These are phyloP conservation scores for Oryza glumipatula DNA, from an alignment of 176 grass and related monocot species.

Conservation along the genomic window DNA sequence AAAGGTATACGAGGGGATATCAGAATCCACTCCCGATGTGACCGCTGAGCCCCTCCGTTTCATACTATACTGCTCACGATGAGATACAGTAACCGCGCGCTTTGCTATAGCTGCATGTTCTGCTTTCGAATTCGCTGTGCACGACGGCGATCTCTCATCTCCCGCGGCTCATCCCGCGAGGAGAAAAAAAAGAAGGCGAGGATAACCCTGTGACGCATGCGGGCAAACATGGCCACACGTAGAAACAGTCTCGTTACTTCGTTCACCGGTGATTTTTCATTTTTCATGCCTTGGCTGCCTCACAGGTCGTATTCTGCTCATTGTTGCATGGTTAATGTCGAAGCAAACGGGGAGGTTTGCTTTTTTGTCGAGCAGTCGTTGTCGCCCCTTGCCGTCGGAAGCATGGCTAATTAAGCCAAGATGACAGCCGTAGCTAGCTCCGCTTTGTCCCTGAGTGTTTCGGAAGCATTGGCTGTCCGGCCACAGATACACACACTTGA, in stretches of 20 bases:
- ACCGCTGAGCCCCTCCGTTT: not conserved
- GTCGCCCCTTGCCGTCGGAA: conserved; percentile 26
- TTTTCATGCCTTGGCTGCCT: not conserved
- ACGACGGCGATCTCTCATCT: not conserved
- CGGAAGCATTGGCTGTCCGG: not conserved
- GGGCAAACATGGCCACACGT: not conserved
- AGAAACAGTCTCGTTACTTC: not conserved
- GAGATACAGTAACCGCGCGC: not conserved
- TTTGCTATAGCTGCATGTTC: not conserved
- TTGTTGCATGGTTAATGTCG: not conserved
- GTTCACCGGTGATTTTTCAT: not conserved
- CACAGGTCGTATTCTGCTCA: conserved; percentile 19
- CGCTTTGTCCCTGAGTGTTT: not conserved
- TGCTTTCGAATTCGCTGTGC: not conserved
- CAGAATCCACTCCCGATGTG: not conserved
- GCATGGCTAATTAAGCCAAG: not conserved
- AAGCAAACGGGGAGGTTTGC: not conserved
- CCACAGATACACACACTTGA: not conserved
- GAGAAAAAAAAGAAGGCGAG: not conserved
- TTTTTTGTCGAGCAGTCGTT: conserved; percentile 4
- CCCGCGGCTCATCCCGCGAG: not conserved
- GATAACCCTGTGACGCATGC: no score
- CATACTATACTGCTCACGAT: not conserved
- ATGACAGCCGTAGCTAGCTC: not conserved
- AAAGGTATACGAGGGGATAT: no score